Evolutionary conservation across 192 early-diverging fungal genomes (phyloP).

Genomic region (Coemansia sp.): DNA sequence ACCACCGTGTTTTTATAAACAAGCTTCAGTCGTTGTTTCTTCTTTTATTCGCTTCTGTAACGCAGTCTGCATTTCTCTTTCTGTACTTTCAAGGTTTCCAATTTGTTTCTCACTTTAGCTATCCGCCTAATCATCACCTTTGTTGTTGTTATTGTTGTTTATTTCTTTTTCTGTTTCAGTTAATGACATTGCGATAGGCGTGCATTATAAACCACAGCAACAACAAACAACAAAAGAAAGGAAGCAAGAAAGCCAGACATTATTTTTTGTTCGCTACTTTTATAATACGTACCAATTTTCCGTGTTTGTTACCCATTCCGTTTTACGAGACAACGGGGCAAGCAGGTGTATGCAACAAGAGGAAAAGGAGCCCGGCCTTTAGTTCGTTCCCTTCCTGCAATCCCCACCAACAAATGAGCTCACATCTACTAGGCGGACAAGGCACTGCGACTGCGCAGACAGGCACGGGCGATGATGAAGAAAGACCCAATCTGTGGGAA

Average conservation of each 20-base stretch:
- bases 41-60: neutral
- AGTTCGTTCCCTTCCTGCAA: too few relatives aligned
- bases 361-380: too few relatives aligned
- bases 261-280: too few relatives aligned
- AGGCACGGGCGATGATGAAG: slow-evolving; percentile 3
- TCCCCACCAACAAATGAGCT: slow-evolving; percentile 12
- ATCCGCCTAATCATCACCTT: too few relatives aligned
- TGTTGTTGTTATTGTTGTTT: neutral
- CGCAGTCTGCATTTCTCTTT: neutral
- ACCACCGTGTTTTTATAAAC: neutral
- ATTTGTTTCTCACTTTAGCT: neutral
- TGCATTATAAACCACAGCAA: too few relatives aligned
- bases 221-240: too few relatives aligned
- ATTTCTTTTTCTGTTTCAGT: neutral
- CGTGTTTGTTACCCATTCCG: too few relatives aligned
- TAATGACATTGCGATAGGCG: neutral
- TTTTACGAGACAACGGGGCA: too few relatives aligned
- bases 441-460: neutral
- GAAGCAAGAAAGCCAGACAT: too few relatives aligned
- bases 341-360: too few relatives aligned
- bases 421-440: slow-evolving; percentile 24
- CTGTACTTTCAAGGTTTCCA: neutral
- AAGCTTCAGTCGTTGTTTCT: neutral
- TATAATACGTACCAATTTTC: too few relatives aligned
- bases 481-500: slow-evolving; percentile 69